Evolutionary conservation across 169 alveolate genomes (phyloP), one percentile per base, ranked within the genome.

Genomic region (Amoebophrya sp.): DNA sequence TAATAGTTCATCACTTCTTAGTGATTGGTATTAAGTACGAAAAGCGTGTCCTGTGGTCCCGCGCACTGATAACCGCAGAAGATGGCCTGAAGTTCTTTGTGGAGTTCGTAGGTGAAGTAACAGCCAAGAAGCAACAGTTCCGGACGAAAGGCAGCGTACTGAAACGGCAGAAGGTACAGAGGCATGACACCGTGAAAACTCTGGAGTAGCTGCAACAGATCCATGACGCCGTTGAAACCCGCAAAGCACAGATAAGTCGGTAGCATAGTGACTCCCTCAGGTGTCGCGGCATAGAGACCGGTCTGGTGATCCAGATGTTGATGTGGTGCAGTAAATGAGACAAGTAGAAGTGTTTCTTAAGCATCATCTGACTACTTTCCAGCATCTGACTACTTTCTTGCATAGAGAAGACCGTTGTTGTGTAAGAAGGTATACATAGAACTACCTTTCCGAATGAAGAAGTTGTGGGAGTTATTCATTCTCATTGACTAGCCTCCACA

Each of bases 221-320:
- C 83, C 83, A 65, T 65, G 33, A 65, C 83, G 83, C 83, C 83
- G 33, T 65, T 65, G 83, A 65, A 65, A 36, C 83, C 83, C 83
- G 83, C 83, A 36, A 65, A 65, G 33, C 18, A 1, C 36, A 65
- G 2, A 18, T 65, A 65, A 6, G 83, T 65, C 18, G 39, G 18
- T 10, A 65, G 26, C 83, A 65, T 65, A 6, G 83, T 65, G 39
- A 65, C 83, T 6, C 83, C 83, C 10, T 65, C 83, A 29, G 83
- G 83, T 6, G 2, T 0, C 2, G 83, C 83, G 36, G 83, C 83
- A 36, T 65, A 65, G 36, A 65, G 33, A 18, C 83, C 83, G 36
- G 83, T 65, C 83, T 65, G 26, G 83, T 65, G n/a, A n/a, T n/a
- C n/a, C n/a, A n/a, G n/a, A n/a, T n/a, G n/a, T n/a, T n/a, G n/a